These are phyloP conservation scores for Candida ascalaphidarum DNA, from an alignment of 805 yeast species.

Conservation along the genomic window DNA sequence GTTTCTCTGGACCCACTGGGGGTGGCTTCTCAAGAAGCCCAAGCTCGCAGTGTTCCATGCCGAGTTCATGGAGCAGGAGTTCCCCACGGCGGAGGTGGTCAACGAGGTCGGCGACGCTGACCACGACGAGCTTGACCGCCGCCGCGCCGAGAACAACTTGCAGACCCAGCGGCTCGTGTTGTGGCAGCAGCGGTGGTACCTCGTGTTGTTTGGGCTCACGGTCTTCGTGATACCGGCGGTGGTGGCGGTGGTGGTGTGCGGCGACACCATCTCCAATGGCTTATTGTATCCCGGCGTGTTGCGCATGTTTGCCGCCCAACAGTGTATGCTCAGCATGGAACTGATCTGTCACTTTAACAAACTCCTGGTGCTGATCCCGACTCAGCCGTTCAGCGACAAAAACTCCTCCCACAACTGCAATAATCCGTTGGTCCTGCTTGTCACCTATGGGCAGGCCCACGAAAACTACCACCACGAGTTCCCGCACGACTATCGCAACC, in stretches of 20 bases:
- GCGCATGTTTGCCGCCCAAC: constrained; percentile 68
- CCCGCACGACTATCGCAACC: constrained; percentile 82
- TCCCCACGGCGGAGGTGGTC: constrained; percentile 9
- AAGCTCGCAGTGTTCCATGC: constrained; percentile 21
- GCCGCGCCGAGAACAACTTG: constrained; percentile 8
- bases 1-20: constrained; percentile 74
- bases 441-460: constrained; percentile 85
- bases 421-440: constrained; percentile 45
- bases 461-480: constrained; percentile 95
- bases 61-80: constrained; percentile 29
- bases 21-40: constrained; percentile 74
- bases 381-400: constrained; percentile 40
- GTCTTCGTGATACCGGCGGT: constrained; percentile 21
- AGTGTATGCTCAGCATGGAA: constrained; percentile 68
- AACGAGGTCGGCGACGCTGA: background rate
- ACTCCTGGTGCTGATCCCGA: constrained; percentile 61
- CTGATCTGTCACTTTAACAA: constrained; percentile 66
- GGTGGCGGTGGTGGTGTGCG: constrained; percentile 14
- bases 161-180: constrained; percentile 14
- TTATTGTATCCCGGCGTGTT: constrained; percentile 66
- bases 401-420: constrained; percentile 66
- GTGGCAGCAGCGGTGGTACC: constrained; percentile 27
- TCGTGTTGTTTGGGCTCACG: constrained; percentile 19
- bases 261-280: constrained; percentile 28
- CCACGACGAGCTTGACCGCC: constrained; percentile 2